Evolutionary conservation across 2,329 filamentous ascomycete genomes (phyloP).

Genomic region (Xylaria polymorpha): DNA sequence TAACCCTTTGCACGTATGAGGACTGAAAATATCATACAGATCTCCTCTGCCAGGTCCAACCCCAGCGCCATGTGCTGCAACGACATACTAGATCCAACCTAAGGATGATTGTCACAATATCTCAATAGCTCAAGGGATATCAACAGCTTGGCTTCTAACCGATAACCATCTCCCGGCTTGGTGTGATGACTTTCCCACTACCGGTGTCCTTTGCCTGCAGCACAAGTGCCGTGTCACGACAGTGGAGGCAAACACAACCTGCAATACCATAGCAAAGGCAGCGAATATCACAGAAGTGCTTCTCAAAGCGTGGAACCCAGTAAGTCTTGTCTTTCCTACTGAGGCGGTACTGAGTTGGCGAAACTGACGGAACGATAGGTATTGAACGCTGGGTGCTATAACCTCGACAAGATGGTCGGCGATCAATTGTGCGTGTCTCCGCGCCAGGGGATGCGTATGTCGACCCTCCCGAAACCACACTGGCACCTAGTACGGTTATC

Average conservation of each 20-base stretch:
- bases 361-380: background rate
- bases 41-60: background rate
- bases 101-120: constrained; percentile 13
- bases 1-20: too few species aligned
- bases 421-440: constrained; percentile 42
- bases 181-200: constrained; percentile 3
- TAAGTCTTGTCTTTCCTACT: constrained; percentile 4
- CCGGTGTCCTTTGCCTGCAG: background rate
- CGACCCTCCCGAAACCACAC: constrained; percentile 9
- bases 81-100: background rate
- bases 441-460: constrained; percentile 27
- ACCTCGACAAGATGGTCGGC: constrained; percentile 39
- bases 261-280: constrained; percentile 1
- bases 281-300: background rate
- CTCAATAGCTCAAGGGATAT: background rate
- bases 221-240: constrained; percentile 7
- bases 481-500: constrained; percentile 7
- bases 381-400: constrained; percentile 34
- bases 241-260: constrained; percentile 6
- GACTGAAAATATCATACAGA: too few species aligned
- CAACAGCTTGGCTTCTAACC: background rate
- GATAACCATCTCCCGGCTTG: constrained; percentile 8
- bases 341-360: constrained; percentile 28
- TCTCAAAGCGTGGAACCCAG: constrained; percentile 14
- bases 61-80: constrained; percentile 3